Evolutionary conservation across 1,284 basidiomycete genomes (phyloP).

Genomic region (Omphalotus olearius): DNA sequence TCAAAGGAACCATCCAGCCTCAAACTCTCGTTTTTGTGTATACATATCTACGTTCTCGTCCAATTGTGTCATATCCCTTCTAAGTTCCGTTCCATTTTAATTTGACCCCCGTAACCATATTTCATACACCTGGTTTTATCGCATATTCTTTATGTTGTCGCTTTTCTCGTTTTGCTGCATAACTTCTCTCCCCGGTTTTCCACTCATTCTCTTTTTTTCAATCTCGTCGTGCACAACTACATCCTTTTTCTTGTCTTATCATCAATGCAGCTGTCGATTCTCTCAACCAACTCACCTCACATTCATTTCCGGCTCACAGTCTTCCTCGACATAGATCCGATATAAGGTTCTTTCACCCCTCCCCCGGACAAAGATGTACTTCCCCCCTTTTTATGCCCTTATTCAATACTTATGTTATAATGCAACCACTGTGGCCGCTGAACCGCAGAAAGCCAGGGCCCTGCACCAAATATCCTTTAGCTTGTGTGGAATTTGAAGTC

Average conservation of each 20-base stretch:
- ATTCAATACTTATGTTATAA: too few species aligned
- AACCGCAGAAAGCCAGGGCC: too few species aligned
- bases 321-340: too few species aligned
- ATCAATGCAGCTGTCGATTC: too few species aligned
- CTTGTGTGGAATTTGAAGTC: too few species aligned
- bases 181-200: constrained; percentile 7
- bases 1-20: constrained; percentile 1
- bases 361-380: too few species aligned
- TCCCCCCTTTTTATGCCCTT: too few species aligned
- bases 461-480: too few species aligned
- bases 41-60: constrained; percentile 6
- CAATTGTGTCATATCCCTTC: constrained; percentile 9
- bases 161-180: constrained; percentile 15
- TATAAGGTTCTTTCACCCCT: too few species aligned
- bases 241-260: not conserved
- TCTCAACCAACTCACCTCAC: too few species aligned
- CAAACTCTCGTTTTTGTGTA: constrained; percentile 1
- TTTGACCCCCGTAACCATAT: constrained; percentile 8
- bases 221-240: constrained; percentile 9
- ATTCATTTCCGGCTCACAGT: too few species aligned
- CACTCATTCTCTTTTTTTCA: constrained; percentile 5
- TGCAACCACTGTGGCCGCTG: too few species aligned
- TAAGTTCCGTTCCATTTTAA: constrained; percentile 7
- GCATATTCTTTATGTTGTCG: constrained; percentile 12
- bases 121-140: not conserved